Conservation (phyloP, 2,329 filamentous ascomycete species). For the Aspergillus sp. region DNA sequence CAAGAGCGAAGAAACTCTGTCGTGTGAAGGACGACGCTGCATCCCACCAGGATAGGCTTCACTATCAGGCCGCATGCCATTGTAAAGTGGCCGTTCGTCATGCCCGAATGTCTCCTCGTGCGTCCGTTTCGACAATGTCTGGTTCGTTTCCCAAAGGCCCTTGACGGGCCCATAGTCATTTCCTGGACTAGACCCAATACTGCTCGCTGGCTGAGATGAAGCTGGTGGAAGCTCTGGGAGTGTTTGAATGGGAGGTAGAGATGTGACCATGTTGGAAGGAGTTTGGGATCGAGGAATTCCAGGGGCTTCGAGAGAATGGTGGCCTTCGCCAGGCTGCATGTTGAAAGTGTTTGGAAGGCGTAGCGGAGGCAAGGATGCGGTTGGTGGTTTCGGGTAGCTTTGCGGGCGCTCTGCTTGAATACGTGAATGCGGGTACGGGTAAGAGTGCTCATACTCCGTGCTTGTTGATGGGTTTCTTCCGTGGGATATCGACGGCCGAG, state of each 20-base stretch:
- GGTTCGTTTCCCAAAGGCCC: conserved; percentile 32
- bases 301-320: conserved; percentile 39
- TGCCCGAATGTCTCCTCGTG: conserved; percentile 42
- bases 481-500: conserved; percentile 35
- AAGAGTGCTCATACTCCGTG: conserved; percentile 33
- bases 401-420: conserved; percentile 19
- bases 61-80: conserved; percentile 45
- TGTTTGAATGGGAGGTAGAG: conserved; percentile 40
- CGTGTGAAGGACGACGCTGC: conserved; percentile 27
- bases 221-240: conserved; percentile 28
- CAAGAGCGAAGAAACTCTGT: conserved; percentile 23
- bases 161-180: conserved; percentile 26
- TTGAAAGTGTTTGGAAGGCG: conserved; percentile 14
- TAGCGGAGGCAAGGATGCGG: conserved; percentile 25
- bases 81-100: conserved; percentile 41
- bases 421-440: conserved; percentile 26
- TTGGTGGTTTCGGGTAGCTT: conserved; percentile 26
- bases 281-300: conserved; percentile 25
- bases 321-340: conserved; percentile 19
- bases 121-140: conserved; percentile 31
- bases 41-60: conserved; percentile 22
- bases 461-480: conserved; percentile 31
- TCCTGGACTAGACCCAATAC: conserved; percentile 20
- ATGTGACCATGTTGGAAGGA: conserved; percentile 26
- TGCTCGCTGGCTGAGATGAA: conserved; percentile 24